Base-by-base conservation (phyloP, 2,329 filamentous ascomycete species). In the Pleomassaria siparia region DNA sequence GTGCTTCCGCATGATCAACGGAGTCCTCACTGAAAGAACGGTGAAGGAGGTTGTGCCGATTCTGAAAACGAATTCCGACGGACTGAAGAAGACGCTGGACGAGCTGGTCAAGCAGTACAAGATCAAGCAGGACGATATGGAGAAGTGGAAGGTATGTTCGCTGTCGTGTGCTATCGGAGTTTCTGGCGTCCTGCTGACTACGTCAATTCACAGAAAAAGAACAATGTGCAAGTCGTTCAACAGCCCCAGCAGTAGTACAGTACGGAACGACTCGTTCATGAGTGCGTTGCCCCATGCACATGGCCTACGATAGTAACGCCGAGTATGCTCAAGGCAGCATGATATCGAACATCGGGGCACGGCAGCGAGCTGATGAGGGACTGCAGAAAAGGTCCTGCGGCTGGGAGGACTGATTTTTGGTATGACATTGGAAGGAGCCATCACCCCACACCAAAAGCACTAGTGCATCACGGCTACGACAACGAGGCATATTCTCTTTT, bases 1-100 rank as follows among this genome's bases (percentile, higher is more conserved):
- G 77, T 97, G 92, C 75, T 99, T 97, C 76, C 91, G 94, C 61
- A 90, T 99, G 83, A 95, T 99, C 72, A 97, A 99, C 72, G 94
- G 94, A 37, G 91, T 97, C 20, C 77, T 99, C 49, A 89, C 96
- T 44, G 94, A 99, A 77, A 83, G 91, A 60, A 97, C 92, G 13
- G 89, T 99, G 59, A 81, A 90, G 72, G 94, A 97, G 71, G 89
- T 99, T 11, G 80, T 95, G 46, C 94, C 94, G 5, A 88, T 90
- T 21, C 79, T 99, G 51, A 87, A 90, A 75, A 97, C 91, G 16
- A 97, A 99, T 70, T 88, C 90, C 21, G 92, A 97, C 54, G 92
- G 94, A 1, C 71, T 99, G 67, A 94, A 88, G 74, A 95, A 96
- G 75, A 91, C 97, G 24, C 78, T 97, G 46, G 91, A 96, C 55